Evolutionary conservation across 805 yeast species (phyloP).

Genomic region (Kurtzmaniella cleridarum): DNA sequence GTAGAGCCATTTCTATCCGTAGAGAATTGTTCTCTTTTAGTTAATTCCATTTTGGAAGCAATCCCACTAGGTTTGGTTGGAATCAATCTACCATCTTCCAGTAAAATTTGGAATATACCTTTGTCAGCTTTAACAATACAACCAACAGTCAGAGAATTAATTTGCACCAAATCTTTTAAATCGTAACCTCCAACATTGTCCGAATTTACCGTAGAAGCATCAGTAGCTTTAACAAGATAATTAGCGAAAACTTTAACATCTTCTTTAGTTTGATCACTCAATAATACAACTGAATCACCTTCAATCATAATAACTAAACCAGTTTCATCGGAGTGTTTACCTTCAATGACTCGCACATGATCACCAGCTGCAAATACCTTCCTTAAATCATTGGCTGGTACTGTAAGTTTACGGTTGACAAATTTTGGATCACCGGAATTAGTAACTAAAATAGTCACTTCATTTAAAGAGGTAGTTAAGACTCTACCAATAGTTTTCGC

Average conservation of each 20-base stretch:
- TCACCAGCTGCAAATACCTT: conserved; percentile 89
- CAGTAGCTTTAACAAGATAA: conserved; percentile 87
- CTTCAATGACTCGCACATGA: conserved; percentile 87
- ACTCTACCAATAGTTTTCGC: conserved; percentile 83
- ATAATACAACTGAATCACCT: conserved; percentile 81
- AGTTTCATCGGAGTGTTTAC: conserved; percentile 88
- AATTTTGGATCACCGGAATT: conserved; percentile 53
- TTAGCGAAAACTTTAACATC: conserved; percentile 93
- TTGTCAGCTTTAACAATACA: conserved; percentile 87
- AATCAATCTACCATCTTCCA: conserved; percentile 73
- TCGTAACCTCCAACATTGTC: conserved; percentile 76
- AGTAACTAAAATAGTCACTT: conserved; percentile 46
- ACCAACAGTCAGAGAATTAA: conserved; percentile 83
- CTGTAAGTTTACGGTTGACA: conserved; percentile 61
- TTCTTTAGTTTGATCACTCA: conserved; percentile 82
- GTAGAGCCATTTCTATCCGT: conserved; percentile 84
- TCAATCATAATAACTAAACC: conserved; percentile 84
- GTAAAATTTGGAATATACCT: conserved; percentile 72
- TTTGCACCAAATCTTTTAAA: conserved; percentile 82
- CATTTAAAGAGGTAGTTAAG: conserved; percentile 52
- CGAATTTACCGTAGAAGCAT: conserved; percentile 45
- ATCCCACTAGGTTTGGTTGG: conserved; percentile 78
- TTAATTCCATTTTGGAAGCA: conserved; percentile 63
- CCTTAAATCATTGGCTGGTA: conserved; percentile 76
- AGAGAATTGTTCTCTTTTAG: conserved; percentile 69